Conservation (phyloP, 768 basidiomycete species). For the Mycena vitilis region DNA sequence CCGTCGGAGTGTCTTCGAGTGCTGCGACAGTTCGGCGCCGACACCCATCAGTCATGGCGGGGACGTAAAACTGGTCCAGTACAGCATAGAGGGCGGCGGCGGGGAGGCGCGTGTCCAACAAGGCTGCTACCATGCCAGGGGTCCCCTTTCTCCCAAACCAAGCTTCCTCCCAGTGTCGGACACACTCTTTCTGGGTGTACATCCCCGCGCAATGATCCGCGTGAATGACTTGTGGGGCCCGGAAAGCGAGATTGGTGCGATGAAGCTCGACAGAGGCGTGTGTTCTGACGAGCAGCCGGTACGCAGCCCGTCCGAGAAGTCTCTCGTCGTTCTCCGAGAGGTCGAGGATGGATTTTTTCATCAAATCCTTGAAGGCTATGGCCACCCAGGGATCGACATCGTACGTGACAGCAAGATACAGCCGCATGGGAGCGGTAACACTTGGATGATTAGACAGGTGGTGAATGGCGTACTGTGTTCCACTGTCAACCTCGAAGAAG, state of each 20-base stretch:
- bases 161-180: neutral
- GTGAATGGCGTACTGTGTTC: neutral
- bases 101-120: neutral
- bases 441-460: neutral
- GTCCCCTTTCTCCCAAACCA: slow-evolving; percentile 1
- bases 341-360: neutral
- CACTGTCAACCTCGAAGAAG: neutral
- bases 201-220: neutral
- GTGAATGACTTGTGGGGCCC: neutral
- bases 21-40: neutral
- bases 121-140: neutral
- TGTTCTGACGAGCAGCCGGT: neutral
- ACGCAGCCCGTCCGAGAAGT: neutral
- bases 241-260: slow-evolving; percentile 2
- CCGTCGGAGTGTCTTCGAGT: neutral
- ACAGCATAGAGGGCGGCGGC: neutral
- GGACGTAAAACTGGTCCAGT: neutral
- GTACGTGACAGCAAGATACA: neutral
- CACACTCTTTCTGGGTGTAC: neutral
- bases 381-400: neutral
- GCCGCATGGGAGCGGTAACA: neutral
- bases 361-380: neutral
- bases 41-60: neutral
- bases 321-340: neutral
- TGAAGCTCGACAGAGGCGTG: neutral